phyloP scores from a whole-genome alignment of 2,329 filamentous ascomycete species.

The Aspergillus jensenii region DNA sequence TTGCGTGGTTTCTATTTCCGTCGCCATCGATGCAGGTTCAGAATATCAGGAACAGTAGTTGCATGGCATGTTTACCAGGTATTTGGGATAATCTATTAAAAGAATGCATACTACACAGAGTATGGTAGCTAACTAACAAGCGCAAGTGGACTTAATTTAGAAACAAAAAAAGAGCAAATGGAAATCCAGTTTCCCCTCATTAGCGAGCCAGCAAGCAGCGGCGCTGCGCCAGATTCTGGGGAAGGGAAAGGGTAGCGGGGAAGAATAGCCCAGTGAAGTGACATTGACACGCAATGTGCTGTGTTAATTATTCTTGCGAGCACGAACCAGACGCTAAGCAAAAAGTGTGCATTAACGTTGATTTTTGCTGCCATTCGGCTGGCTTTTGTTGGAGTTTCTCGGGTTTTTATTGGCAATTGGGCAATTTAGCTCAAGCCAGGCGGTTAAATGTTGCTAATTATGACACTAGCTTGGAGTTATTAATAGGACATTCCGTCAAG shows the following conservation, averaged over 20 bases:
- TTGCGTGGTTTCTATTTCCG: neutral
- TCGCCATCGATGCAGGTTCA: neutral
- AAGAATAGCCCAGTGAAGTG: too few relatives aligned
- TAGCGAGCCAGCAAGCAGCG: neutral
- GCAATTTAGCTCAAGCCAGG: slow-evolving; percentile 5
- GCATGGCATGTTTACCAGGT: too few relatives aligned
- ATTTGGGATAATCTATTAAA: slow-evolving; percentile 9
- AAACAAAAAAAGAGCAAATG: too few relatives aligned
- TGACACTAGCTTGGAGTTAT: slow-evolving; percentile 12
- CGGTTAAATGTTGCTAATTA: slow-evolving; percentile 11
- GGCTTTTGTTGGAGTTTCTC: neutral
- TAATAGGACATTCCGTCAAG: slow-evolving; percentile 8
- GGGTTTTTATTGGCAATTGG: neutral
- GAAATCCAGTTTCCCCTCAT: too few relatives aligned
- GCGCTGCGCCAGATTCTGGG: neutral
- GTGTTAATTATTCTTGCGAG: neutral
- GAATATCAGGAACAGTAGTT: too few relatives aligned
- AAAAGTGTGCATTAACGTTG: too few relatives aligned
- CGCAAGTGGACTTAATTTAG: too few relatives aligned
- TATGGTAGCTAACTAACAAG: too few relatives aligned
- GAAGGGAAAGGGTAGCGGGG: neutral
- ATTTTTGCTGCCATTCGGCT: too few relatives aligned
- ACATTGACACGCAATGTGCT: too few relatives aligned
- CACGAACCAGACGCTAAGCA: too few relatives aligned
- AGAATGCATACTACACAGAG: neutral